Conservation (phyloP, 768 basidiomycete genomes). For the Suillus subalutaceus region DNA sequence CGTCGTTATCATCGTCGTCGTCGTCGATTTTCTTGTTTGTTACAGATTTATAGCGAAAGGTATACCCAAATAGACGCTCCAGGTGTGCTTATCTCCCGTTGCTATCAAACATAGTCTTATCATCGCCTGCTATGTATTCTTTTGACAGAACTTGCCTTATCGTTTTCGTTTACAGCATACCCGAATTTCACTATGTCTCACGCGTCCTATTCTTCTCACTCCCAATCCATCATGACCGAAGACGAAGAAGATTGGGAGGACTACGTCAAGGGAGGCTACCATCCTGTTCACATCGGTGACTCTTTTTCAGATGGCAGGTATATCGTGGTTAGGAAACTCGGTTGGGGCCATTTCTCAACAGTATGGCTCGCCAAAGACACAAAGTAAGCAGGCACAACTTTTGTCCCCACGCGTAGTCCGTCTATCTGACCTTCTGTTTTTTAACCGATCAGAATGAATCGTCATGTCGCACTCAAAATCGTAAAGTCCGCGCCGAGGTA, state of each 20-base stretch:
- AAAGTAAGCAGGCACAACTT: conserved; percentile 55
- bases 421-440: conserved; percentile 21
- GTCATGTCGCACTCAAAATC: conserved; percentile 98
- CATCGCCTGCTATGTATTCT: conserved; percentile 28
- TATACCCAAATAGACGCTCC: conserved; percentile 31
- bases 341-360: conserved; percentile 94
- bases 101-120: conserved; percentile 33
- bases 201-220: conserved; percentile 74
- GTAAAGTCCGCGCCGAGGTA: conserved; percentile 97
- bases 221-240: conserved; percentile 81
- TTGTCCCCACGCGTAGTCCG: conserved; percentile 4
- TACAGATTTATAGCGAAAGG: conserved; percentile 7
- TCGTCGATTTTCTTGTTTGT: background rate
- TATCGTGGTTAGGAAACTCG: conserved; percentile 90
- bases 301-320: conserved; percentile 87
- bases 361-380: conserved; percentile 88
- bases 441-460: conserved; percentile 66
- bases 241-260: conserved; percentile 96
- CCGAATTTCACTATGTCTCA: conserved; percentile 57
- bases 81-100: conserved; percentile 32
- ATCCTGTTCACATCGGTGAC: conserved; percentile 95
- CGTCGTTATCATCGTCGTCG: background rate
- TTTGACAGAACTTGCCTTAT: conserved; percentile 27
- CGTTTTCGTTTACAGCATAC: conserved; percentile 39
- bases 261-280: conserved; percentile 81